Percentiles rank a stretch among this genome's conserved stretches.
phyloP scores from a whole-genome alignment of 2,329 filamentous ascomycete genomes.

The Sporothrix luriei region DNA sequence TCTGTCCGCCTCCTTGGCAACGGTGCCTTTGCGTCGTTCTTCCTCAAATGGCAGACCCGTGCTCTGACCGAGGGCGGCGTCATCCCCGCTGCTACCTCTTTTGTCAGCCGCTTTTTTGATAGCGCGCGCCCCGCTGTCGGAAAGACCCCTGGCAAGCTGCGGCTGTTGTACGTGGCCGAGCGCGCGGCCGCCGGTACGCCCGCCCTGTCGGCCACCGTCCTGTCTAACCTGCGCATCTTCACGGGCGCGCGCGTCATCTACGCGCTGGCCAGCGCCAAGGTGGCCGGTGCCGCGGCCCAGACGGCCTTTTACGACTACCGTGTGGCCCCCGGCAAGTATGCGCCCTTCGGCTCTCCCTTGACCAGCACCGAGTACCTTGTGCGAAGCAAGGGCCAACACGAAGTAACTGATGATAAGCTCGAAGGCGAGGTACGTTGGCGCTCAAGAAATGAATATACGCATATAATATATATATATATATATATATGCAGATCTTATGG shows the following conservation, averaged over 20 bases:
- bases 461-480: too few relatives aligned
- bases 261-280: conserved; percentile 75
- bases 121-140: conserved; percentile 62
- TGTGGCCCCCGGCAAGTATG: conserved; percentile 47
- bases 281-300: conserved; percentile 89
- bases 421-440: conserved; percentile 62
- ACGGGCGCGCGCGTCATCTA: conserved; percentile 81
- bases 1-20: conserved; percentile 56
- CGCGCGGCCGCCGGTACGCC: conserved; percentile 64
- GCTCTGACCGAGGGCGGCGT: conserved; percentile 69
- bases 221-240: conserved; percentile 82
- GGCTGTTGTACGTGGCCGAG: conserved; percentile 79
- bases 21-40: conserved; percentile 61
- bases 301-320: conserved; percentile 57
- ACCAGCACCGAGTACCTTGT: conserved; percentile 79
- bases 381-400: conserved; percentile 61
- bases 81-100: conserved; percentile 66
- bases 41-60: conserved; percentile 72
- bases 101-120: conserved; percentile 65
- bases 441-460: not conserved
- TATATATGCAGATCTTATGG: not conserved
- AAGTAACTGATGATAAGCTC: conserved; percentile 64
- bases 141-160: conserved; percentile 69
- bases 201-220: conserved; percentile 65
- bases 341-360: conserved; percentile 81